Base-by-base conservation (phyloP, 768 basidiomycete genomes). In the Cytidiella melzeri region DNA sequence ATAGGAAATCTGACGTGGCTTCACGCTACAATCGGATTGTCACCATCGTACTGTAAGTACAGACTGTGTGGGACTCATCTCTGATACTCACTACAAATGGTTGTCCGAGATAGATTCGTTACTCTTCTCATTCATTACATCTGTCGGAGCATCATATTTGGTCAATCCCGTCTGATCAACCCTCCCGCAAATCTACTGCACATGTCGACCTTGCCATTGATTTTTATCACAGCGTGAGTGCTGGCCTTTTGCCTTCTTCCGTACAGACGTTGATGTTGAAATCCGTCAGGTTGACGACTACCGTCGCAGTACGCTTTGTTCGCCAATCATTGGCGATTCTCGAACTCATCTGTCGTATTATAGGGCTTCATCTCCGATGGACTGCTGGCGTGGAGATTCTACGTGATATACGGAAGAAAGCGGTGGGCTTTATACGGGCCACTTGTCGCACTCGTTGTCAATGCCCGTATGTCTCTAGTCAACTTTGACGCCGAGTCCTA, bases 371-470 rank as follows among this genome's bases (percentile, higher is more conserved):
- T 57, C 23, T 57, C 61, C 9, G 61, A 62, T 45, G 55, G 58
- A 9, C 54, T 57, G 21, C 26, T 62, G 7, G 61, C 55, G 4
- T 62, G 61, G 61, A 53, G 61, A 3, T 62, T 62, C 44, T 60
- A 62, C 26, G 39, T 60, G 23, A 37, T 62, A 18, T 60, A 47
- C 46, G 38, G 37, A 1, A 44, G 38, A 23, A 13, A 42, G 34
- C 52, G 43, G 5, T 62, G 61, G 61, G 53, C 58, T 0, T 44
- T 62, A 5, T 62, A 60, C 43, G 23, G 52, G 7, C 58, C 61
- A 23, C 15, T 41, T 2, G 27, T 41, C 5, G 51, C 52, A 11
- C 47, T 60, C 10, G 7, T 53, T 36, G 10, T 52, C 20, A 61
- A 59, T 41, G 55, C 60, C 11, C n/a, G 60, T 61, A 30, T 41